Conservation (phyloP, 116 monocot species). For the Cymodocea nodosa region DNA sequence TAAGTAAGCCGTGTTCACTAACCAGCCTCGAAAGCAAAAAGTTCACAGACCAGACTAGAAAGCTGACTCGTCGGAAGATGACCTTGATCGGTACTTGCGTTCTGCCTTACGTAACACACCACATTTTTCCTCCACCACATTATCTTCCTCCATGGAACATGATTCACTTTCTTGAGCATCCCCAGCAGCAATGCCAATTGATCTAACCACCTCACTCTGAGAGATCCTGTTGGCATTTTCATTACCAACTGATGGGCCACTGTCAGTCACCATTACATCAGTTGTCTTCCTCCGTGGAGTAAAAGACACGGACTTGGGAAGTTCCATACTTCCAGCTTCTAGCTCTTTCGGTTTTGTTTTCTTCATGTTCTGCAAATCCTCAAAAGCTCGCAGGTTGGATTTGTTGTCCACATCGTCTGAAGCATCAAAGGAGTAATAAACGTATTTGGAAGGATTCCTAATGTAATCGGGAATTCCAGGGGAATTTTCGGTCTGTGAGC, state of each 20-base stretch:
- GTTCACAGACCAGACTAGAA: not conserved
- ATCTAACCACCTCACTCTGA: not conserved
- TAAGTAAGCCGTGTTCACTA: too few species aligned
- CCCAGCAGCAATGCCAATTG: constrained; percentile 24
- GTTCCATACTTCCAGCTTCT: constrained; percentile 27
- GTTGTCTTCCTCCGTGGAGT: constrained; percentile 47
- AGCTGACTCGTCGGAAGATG: constrained; percentile 5
- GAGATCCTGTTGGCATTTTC: constrained; percentile 7
- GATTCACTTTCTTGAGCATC: constrained; percentile 28
- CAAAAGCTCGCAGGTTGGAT: constrained; percentile 53
- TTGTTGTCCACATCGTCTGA: constrained; percentile 27
- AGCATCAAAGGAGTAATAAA: constrained; percentile 46
- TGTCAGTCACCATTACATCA: constrained; percentile 31
- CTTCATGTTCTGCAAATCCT: constrained; percentile 43
- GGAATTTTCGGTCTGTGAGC: constrained; percentile 10
- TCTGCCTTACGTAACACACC: constrained; percentile 3
- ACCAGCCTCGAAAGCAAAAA: too few species aligned
- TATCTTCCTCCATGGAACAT: constrained; percentile 26
- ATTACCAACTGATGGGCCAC: constrained; percentile 1
- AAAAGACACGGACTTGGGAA: constrained; percentile 57
- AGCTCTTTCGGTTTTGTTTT: constrained; percentile 18
- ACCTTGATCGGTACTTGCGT: constrained; percentile 24
- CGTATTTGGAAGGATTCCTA: constrained; percentile 74
- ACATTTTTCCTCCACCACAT: not conserved
- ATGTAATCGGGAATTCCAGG: constrained; percentile 66